Evolutionary conservation across 2,329 filamentous ascomycete species (phyloP).

Genomic region (Lachnellula subtilissima): DNA sequence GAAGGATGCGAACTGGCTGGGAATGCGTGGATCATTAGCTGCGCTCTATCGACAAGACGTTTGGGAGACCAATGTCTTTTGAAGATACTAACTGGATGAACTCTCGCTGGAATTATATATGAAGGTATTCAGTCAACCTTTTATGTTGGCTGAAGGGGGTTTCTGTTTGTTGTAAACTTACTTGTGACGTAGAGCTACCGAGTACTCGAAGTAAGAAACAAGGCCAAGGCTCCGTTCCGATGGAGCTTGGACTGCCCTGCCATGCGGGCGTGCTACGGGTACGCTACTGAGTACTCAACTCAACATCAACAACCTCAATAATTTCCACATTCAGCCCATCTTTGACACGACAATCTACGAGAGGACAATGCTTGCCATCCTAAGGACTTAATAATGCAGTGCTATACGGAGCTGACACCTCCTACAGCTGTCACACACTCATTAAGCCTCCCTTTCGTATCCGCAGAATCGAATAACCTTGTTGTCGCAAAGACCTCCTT

Average conservation of each 20-base stretch:
- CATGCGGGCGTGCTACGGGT: no score
- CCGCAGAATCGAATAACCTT: constrained; percentile 73
- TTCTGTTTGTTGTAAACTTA: no score
- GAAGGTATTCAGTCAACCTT: no score
- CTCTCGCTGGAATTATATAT: no score
- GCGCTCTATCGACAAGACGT: neutral
- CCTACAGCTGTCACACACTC: constrained; percentile 92
- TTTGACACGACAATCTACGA: neutral
- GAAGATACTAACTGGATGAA: no score
- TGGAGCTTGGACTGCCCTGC: no score
- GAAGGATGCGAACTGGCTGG: constrained; percentile 7
- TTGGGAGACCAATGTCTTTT: no score
- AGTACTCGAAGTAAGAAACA: no score
- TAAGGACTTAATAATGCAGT: constrained; percentile 65
- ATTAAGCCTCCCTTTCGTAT: constrained; percentile 71
- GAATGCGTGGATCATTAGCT: constrained; percentile 4
- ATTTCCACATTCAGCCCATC: neutral
- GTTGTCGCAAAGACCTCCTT: constrained; percentile 89
- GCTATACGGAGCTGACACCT: constrained; percentile 92
- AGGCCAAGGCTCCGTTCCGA: no score
- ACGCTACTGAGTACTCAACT: neutral
- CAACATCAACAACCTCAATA: constrained; percentile 1
- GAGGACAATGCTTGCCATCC: constrained; percentile 10
- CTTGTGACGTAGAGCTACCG: no score
- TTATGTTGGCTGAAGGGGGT: no score